Base-by-base conservation (phyloP, 768 basidiomycete genomes). In the Calocera cornea region DNA sequence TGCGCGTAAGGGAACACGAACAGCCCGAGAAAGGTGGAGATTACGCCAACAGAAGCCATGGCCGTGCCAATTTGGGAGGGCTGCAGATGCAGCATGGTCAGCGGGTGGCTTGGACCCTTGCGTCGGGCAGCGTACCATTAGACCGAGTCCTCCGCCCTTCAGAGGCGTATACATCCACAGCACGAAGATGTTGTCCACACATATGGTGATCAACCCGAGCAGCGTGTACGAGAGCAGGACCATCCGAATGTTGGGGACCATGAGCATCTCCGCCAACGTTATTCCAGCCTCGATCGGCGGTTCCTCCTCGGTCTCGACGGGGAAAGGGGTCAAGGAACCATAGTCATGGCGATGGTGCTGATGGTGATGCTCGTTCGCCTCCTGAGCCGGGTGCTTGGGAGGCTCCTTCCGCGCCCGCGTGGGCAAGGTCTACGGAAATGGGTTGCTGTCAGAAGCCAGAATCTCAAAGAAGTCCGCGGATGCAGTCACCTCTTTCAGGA, bases 151-250 rank as follows among this genome's bases (percentile, higher is more conserved):
- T 16, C 70, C 69, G 34, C 67, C 49, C 1, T 41, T 49, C 27
- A 71, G 19, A 31, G 66, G 63, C 44, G 64, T 67, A 22, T 65
- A 71, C 47, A 71, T 71, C 70, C 69, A 71, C 31, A 71, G 64
- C 10, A 66, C 66, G 40, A 69, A 68, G 22, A 69, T 64, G 27
- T 60, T 50, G 24, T 71, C 69, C 27, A 70, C 49, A 10, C 69
- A 69, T 2, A 54, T 40, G n/a, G 66, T 66, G 33, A 68, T 64
- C 33, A 71, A n/a, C 1, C 64, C 66, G 16, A 71, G 49, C 34
- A 71, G 65, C 1, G 49, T 41, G 65, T 71, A 71, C 22, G 70
- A 44, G 3, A 68, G n/a, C 19, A 71, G 34, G 8, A 68, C 47
- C 17, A 41, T 47, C 17, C 64, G 47, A 27, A 71, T 66, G 34